These are phyloP conservation scores for Ballota nigra DNA, from an alignment of 257 asterid genomes.

Conservation along the genomic window DNA sequence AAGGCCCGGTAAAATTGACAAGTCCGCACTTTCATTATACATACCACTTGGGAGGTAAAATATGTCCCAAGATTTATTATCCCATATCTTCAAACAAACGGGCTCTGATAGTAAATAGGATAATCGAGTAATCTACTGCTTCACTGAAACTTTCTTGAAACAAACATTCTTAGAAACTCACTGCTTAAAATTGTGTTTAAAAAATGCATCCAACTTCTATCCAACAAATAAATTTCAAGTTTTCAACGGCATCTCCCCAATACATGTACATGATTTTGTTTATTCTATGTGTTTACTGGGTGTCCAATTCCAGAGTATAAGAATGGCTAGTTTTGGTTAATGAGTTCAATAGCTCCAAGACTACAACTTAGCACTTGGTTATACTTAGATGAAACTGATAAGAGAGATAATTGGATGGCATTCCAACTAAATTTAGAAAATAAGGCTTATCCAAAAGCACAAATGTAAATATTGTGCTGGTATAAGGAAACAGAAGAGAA, in stretches of 20 bases:
- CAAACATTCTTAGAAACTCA: neutral
- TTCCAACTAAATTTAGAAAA: neutral
- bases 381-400: neutral
- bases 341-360: conserved; percentile 1
- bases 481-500: neutral
- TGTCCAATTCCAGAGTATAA: neutral
- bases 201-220: neutral
- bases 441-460: neutral
- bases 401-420: neutral
- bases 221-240: neutral
- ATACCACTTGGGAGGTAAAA: too few species aligned
- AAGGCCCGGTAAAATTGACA: too few species aligned
- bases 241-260: neutral
- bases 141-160: neutral
- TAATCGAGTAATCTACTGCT: neutral
- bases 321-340: neutral
- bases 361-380: neutral
- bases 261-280: neutral
- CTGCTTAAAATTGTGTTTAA: neutral
- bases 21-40: too few species aligned
- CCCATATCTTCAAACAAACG: too few species aligned
- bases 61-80: too few species aligned
- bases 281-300: neutral
- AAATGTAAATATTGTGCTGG: neutral
- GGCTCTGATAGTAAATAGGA: neutral